A percentile compares a stretch with the other conserved stretches of the same genome.
Conservation (phyloP, 2,329 filamentous ascomycete species). For the Calonectria hongkongensis region DNA sequence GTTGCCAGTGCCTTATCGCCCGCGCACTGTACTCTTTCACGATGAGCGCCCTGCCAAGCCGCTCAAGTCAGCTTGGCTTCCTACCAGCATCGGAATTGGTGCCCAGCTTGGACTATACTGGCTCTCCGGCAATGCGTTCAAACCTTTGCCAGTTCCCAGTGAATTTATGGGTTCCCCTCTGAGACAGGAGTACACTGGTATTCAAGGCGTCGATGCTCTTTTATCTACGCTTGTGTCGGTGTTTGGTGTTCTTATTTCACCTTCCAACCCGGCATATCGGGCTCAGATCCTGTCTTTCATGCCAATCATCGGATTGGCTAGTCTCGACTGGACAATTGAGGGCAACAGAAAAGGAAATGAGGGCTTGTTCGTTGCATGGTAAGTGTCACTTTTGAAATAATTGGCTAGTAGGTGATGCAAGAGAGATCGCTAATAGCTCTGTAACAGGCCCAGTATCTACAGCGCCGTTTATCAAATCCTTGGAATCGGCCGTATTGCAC, state of each 20-base stretch:
- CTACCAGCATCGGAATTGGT: neutral
- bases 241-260: neutral
- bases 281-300: neutral
- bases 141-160: neutral
- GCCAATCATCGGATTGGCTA: neutral
- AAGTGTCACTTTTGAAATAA: neutral
- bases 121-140: neutral
- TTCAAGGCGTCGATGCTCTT: neutral
- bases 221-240: neutral
- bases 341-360: neutral
- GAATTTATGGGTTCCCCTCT: neutral
- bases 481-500: slow-evolving; percentile 8
- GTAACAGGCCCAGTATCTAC: neutral
- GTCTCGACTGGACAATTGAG: slow-evolving; percentile 12
- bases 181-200: slow-evolving; percentile 3
- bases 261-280: neutral
- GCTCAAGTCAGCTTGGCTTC: slow-evolving; percentile 1
- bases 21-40: neutral
- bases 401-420: no score
- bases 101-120: slow-evolving; percentile 7
- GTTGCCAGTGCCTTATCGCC: neutral
- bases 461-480: neutral
- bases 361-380: neutral
- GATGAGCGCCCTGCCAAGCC: slow-evolving; percentile 7
- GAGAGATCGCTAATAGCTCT: neutral